Evolutionary conservation across 2,329 filamentous ascomycete genomes (phyloP).

Genomic region (Aspergillaceae sp.): DNA sequence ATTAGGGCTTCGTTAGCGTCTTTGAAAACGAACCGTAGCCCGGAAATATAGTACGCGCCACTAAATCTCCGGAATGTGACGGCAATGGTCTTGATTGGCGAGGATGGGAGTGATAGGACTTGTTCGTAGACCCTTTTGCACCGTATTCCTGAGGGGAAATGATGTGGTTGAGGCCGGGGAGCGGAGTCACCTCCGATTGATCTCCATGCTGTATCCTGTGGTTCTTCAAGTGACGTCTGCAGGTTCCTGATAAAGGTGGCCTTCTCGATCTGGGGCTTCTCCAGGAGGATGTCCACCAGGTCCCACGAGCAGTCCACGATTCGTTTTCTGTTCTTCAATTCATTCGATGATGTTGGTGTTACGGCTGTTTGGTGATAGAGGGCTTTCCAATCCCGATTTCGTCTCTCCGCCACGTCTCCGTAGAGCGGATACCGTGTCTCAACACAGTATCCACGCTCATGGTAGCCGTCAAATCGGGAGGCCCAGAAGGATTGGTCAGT

Average conservation of each 20-base stretch:
- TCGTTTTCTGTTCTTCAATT: slow-evolving; percentile 9
- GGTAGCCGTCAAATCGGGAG: slow-evolving; percentile 10
- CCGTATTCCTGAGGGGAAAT: slow-evolving; percentile 4
- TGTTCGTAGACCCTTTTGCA: slow-evolving; percentile 9
- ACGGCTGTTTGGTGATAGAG: slow-evolving; percentile 10
- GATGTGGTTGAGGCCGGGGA: background rate
- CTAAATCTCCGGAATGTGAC: background rate
- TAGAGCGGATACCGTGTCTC: slow-evolving; percentile 5
- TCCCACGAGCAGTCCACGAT: slow-evolving; percentile 10
- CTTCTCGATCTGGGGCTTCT: slow-evolving; percentile 1
- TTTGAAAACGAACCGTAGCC: background rate
- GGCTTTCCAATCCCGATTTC: slow-evolving; percentile 15
- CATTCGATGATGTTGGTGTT: background rate
- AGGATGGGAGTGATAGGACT: slow-evolving; percentile 1
- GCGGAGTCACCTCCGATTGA: slow-evolving; percentile 6
- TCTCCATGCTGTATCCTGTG: slow-evolving; percentile 3
- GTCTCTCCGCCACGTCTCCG: background rate
- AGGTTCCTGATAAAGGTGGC: background rate
- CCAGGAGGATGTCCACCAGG: slow-evolving; percentile 8
- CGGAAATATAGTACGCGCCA: background rate
- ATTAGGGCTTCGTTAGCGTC: background rate
- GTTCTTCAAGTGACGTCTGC: background rate
- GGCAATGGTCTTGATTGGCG: slow-evolving; percentile 4
- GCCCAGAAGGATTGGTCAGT: slow-evolving; percentile 13
- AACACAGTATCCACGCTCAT: slow-evolving; percentile 12